Percentiles rank a stretch among this genome's conserved stretches.
Evolutionary conservation across 306 rosid genomes (phyloP).

Genomic region (Morella rubra): DNA sequence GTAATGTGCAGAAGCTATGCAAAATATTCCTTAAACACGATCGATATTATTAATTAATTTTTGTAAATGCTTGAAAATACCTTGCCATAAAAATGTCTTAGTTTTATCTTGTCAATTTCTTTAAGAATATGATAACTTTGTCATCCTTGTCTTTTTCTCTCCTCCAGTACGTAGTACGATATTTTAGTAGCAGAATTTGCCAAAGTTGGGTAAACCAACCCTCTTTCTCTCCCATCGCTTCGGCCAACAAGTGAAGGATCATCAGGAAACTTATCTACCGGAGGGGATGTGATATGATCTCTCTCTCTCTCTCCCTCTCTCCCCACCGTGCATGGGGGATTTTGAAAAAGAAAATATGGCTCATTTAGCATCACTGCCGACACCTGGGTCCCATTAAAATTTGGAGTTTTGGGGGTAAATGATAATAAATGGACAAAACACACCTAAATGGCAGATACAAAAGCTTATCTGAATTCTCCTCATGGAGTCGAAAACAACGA

Average conservation of each 20-base stretch:
- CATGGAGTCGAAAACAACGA: not conserved
- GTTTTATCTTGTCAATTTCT: too few relatives aligned
- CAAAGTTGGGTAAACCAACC: not conserved
- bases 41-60: too few relatives aligned
- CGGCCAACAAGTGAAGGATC: not conserved
- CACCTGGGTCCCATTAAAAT: not conserved
- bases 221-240: not conserved
- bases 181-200: not conserved
- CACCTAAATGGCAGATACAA: not conserved
- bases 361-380: not conserved
- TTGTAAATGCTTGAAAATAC: too few relatives aligned
- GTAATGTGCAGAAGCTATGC: too few relatives aligned
- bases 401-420: conserved; percentile 8
- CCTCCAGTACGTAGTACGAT: not conserved
- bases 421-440: not conserved
- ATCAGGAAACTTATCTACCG: not conserved
- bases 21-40: too few relatives aligned
- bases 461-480: not conserved
- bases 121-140: too few relatives aligned
- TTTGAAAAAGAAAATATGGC: too few relatives aligned
- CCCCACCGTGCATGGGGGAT: not conserved
- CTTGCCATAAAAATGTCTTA: too few relatives aligned
- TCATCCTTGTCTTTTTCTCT: not conserved
- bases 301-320: not conserved
- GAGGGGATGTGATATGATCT: not conserved